phyloP scores from a whole-genome alignment of 768 basidiomycete genomes.

The Auricularia sp. region DNA sequence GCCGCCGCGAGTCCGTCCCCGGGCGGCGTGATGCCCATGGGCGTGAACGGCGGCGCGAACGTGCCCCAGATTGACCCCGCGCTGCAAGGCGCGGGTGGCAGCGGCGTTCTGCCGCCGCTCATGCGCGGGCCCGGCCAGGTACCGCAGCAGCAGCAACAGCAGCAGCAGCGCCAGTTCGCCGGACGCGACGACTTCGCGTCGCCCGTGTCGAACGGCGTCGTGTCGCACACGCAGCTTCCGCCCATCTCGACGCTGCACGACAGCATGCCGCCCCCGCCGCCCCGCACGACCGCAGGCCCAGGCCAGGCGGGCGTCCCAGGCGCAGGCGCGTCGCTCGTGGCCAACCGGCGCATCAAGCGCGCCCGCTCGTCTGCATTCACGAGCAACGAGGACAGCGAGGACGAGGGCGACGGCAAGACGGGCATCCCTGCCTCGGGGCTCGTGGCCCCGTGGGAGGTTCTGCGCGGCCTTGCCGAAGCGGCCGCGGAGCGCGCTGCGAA shows the following conservation, averaged over 20 bases:
- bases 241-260: conserved; percentile 13
- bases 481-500: conserved; percentile 71
- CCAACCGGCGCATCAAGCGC: neutral
- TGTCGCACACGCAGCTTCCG: conserved; percentile 8
- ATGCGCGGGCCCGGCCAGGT: neutral
- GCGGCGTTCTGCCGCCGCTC: neutral
- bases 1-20: neutral
- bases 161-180: conserved; percentile 5
- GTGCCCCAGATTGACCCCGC: conserved; percentile 1
- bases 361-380: conserved; percentile 25
- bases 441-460: conserved; percentile 80
- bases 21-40: neutral
- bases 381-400: conserved; percentile 77
- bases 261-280: neutral
- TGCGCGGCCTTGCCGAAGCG: conserved; percentile 71
- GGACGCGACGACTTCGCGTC: conserved; percentile 5
- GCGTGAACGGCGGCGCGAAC: neutral
- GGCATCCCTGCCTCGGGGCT: conserved; percentile 65
- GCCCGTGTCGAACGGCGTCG: conserved; percentile 5
- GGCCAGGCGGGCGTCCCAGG: neutral
- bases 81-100: neutral
- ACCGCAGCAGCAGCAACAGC: neutral
- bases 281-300: neutral
- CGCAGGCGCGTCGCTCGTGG: too few relatives aligned
- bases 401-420: conserved; percentile 63